Evolutionary conservation across 2,329 filamentous ascomycete species (phyloP).

Genomic region (Trichophyton mentagrophytes): DNA sequence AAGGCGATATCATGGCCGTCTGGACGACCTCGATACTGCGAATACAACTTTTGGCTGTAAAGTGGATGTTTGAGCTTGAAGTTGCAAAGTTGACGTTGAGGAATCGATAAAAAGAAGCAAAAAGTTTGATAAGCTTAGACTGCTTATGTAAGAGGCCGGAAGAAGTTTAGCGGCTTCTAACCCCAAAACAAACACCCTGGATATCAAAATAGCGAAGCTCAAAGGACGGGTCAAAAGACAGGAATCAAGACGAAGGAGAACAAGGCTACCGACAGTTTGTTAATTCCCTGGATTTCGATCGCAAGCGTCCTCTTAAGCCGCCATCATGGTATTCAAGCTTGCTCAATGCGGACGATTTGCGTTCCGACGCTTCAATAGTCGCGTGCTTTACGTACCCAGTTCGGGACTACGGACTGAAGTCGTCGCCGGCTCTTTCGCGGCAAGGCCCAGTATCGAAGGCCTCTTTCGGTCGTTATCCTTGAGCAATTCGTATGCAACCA

Average conservation of each 20-base stretch:
- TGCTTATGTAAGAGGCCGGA: background rate
- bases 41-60: background rate
- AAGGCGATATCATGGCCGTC: background rate
- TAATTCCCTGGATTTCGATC: background rate
- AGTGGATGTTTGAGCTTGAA: background rate
- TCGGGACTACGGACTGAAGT: background rate
- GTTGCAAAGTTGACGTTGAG: background rate
- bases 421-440: background rate
- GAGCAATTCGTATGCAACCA: constrained; percentile 23
- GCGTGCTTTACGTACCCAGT: background rate
- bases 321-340: constrained; percentile 23
- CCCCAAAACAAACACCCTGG: background rate
- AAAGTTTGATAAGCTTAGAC: background rate
- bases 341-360: constrained; percentile 21
- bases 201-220: background rate
- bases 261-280: background rate
- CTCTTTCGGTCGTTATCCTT: constrained; percentile 12
- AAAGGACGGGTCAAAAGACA: no score
- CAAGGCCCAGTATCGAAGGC: background rate
- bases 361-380: constrained; percentile 12
- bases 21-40: background rate
- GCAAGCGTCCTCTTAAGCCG: background rate
- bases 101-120: background rate
- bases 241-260: background rate
- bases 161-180: background rate